These are phyloP conservation scores for Diospyros kaki DNA, from an alignment of 148 eudicot species.

Conservation along the genomic window DNA sequence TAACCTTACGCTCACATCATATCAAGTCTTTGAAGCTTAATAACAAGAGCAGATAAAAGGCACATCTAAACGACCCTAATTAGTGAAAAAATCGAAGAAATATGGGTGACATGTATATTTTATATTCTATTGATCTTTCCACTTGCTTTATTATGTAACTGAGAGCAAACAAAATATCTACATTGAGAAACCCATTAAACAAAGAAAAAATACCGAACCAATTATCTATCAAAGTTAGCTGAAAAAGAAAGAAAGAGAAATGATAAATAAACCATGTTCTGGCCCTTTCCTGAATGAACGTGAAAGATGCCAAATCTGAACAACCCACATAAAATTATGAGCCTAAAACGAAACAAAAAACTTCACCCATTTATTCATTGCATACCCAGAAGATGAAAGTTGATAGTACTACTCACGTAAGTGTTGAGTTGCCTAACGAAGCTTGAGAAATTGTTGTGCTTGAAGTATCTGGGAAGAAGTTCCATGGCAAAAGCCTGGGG, in stretches of 20 bases:
- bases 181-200: conserved; percentile 8
- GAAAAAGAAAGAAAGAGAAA: not conserved
- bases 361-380: not conserved
- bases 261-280: not conserved
- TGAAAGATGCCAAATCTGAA: conserved; percentile 3
- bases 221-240: not conserved
- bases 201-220: conserved; percentile 5
- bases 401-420: not conserved
- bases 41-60: too few species aligned
- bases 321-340: not conserved
- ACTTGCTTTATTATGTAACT: not conserved
- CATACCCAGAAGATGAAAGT: too few species aligned
- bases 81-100: too few species aligned
- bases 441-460: conserved; percentile 2
- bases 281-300: not conserved
- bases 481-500: conserved; percentile 34
- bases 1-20: too few species aligned
- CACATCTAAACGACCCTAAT: too few species aligned
- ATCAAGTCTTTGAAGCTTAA: too few species aligned
- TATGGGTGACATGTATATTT: not conserved
- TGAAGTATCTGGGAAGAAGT: conserved; percentile 22
- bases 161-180: not conserved
- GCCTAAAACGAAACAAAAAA: not conserved
- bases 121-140: not conserved
- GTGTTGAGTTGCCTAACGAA: not conserved